Evolutionary conservation across 495 filamentous ascomycete species (phyloP), one percentile per base, ranked within the genome.

Genomic region (Podospora comata): DNA sequence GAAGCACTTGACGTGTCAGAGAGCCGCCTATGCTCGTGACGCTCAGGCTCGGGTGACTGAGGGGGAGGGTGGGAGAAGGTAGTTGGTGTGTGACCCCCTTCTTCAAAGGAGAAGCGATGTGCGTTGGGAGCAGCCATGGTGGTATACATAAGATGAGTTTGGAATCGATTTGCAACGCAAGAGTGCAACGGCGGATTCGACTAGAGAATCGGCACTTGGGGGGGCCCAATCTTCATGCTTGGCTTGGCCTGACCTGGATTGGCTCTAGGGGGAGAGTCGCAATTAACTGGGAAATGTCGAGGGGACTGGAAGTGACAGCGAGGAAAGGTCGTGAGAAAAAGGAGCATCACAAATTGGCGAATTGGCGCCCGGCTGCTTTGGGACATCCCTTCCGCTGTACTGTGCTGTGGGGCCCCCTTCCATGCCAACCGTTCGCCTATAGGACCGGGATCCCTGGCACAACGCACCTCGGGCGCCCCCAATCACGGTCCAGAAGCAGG

Each of bases 1-100:
- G 75, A 77, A 71, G 73, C 74, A 73, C 48, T 60, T 59, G 65
- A 58, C 69, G 75, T 77, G 59, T 77, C 75, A 77, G 70, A 71
- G 20, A 67, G 39, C 39, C 39, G 39, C 39, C 39, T 48, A 48
- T 48, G 39, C 39, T 16, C 39, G 39, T 48, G 39, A 48, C 39
- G 39, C 39, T 48, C 39, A 48, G 39, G 39, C 39, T 48, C 39
- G 20, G 16, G 55, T 19, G 66, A 62, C 26, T 60, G 18, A 30
- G 69, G 61, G 28, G 48, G 64, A 19, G 32, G 54, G 65, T 65
- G 71, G 67, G 69, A 60, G 23, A 55, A 27, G 58, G 48, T 19
- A 27, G 19, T 23, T 61, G 20, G 20, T 61, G 34, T 28, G 27
- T 53, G 66, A 34, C 13, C 44, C 16, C 28, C 30, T 4, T 32